Evolutionary conservation across 805 yeast genomes (phyloP).

Genomic region (Spencermartinsiella europaea): DNA sequence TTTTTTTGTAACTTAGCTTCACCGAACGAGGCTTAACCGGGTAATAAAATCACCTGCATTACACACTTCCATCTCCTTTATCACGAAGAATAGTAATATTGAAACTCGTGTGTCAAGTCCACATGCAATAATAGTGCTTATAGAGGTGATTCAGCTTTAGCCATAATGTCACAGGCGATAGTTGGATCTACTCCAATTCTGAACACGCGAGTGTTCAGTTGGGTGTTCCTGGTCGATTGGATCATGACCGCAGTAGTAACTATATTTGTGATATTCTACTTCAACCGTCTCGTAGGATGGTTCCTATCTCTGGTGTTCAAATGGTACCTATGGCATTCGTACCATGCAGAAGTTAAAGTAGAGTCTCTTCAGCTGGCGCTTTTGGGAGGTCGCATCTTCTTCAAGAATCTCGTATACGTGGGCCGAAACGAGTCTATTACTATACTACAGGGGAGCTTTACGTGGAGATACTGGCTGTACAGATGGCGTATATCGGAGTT

Average conservation of each 20-base stretch:
- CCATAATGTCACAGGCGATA: background rate
- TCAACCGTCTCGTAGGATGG: slow-evolving; percentile 66
- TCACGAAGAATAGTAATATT: no score
- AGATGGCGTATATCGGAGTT: slow-evolving; percentile 36
- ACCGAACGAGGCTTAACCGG: no score
- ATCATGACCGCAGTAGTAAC: slow-evolving; percentile 57
- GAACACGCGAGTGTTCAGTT: slow-evolving; percentile 35
- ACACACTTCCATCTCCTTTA: no score
- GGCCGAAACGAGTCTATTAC: slow-evolving; percentile 71
- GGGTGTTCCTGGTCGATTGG: slow-evolving; percentile 88
- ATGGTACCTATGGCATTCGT: slow-evolving; percentile 58
- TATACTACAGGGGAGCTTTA: slow-evolving; percentile 63
- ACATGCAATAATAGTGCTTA: no score
- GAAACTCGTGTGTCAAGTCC: no score
- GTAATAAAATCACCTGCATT: no score
- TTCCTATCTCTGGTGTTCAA: slow-evolving; percentile 47
- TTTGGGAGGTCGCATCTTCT: slow-evolving; percentile 75
- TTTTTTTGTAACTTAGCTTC: no score
- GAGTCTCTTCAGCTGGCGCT: slow-evolving; percentile 74
- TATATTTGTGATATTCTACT: slow-evolving; percentile 64
- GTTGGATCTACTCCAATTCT: slow-evolving; percentile 23
- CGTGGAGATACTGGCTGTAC: slow-evolving; percentile 89
- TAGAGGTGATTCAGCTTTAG: no score
- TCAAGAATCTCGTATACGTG: slow-evolving; percentile 67
- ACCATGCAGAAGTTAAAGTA: slow-evolving; percentile 53